phyloP scores from a whole-genome alignment of 148 eudicot species.

The Arbutus unedo region DNA sequence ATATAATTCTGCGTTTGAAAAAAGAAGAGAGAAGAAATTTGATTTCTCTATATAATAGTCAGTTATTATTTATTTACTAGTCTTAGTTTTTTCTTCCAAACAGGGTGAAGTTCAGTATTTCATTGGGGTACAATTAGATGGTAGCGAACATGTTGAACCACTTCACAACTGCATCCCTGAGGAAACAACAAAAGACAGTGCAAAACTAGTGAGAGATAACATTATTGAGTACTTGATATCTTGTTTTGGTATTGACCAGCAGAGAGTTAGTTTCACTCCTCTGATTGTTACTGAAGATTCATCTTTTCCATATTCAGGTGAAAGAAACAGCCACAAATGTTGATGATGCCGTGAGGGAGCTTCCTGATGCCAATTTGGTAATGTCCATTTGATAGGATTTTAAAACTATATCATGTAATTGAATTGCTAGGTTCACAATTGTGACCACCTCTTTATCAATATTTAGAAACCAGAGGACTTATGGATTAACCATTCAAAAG shows the following conservation, averaged over 20 bases:
- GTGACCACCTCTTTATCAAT: neutral
- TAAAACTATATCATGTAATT: neutral
- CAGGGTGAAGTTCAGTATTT: conserved; percentile 87
- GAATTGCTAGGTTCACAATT: neutral
- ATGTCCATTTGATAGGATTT: neutral
- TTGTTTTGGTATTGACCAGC: neutral
- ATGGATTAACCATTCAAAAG: conserved; percentile 89
- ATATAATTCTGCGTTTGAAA: neutral
- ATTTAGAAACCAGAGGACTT: conserved; percentile 93
- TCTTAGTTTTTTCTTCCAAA: conserved; percentile 16
- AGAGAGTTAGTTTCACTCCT: neutral
- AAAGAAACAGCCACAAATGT: conserved; percentile 91
- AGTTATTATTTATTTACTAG: neutral
- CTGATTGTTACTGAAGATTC: neutral
- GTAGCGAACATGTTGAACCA: conserved; percentile 88
- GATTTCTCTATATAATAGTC: neutral
- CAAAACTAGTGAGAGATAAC: conserved; percentile 46
- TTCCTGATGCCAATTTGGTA: conserved; percentile 98
- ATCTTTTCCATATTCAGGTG: conserved; percentile 40
- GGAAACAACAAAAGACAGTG: conserved; percentile 63
- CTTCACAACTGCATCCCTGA: conserved; percentile 81
- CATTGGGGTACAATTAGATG: conserved; percentile 63
- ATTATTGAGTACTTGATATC: neutral
- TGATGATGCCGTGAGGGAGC: conserved; percentile 89
- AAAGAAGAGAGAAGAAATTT: neutral